Evolutionary conservation across 495 filamentous ascomycete genomes (phyloP).

Genomic region (Oidiodendron maius): DNA sequence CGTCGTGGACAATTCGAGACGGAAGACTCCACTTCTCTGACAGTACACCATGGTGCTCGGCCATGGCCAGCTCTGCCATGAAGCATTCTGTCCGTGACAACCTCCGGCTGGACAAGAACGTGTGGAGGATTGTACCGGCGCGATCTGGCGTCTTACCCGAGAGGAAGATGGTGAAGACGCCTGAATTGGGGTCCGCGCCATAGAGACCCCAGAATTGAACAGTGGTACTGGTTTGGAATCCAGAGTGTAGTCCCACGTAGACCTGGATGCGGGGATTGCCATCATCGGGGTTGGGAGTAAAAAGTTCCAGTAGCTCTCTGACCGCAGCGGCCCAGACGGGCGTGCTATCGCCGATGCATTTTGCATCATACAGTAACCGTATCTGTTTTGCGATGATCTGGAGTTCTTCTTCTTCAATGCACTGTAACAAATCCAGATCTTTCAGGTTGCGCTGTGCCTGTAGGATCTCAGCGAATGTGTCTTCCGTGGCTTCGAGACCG

Average conservation of each 20-base stretch:
- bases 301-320: background rate
- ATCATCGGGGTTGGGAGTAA: background rate
- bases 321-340: background rate
- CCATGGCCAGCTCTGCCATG: slow-evolving; percentile 39
- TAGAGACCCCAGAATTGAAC: slow-evolving; percentile 51
- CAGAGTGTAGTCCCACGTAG: slow-evolving; percentile 45
- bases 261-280: background rate
- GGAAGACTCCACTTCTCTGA: slow-evolving; percentile 33
- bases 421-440: slow-evolving; percentile 33
- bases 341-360: no score
- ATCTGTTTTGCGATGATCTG: background rate
- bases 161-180: slow-evolving; percentile 38
- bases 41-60: slow-evolving; percentile 29
- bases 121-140: slow-evolving; percentile 46
- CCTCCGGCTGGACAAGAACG: slow-evolving; percentile 45
- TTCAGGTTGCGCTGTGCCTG: slow-evolving; percentile 43
- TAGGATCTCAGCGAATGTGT: slow-evolving; percentile 42
- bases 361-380: background rate
- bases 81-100: slow-evolving; percentile 46
- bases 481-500: slow-evolving; percentile 36
- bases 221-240: slow-evolving; percentile 41
- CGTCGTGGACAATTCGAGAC: slow-evolving; percentile 39
- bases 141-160: slow-evolving; percentile 49
- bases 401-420: background rate
- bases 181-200: slow-evolving; percentile 32